Base-by-base conservation (phyloP, 2,329 filamentous ascomycete genomes). In the Exophiala aquamarina region DNA sequence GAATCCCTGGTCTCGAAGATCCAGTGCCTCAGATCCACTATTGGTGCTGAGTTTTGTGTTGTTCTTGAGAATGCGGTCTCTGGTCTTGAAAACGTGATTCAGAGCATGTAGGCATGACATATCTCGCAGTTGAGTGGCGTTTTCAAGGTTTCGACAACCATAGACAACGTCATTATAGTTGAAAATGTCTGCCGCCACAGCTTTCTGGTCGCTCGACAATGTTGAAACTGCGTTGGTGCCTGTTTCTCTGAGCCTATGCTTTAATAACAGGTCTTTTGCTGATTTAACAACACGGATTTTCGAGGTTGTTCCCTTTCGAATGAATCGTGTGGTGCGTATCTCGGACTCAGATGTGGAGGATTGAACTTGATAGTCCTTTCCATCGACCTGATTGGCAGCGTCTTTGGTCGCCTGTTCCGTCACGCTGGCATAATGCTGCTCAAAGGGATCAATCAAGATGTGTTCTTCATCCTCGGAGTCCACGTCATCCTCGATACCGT, bases 21-120 rank as follows among this genome's bases (percentile, higher is more conserved):
- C 89, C 5, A 47, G 43, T 3, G 87, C 70, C 29, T 87, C 84
- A 13, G 78, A 76, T 8, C 79, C 77, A 3, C 81, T 76, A 44
- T 86, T 81, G 58, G 83, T 84, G 8, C 85, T 75, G 9, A 95
- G 70, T 55, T 84, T 88, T 44, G 87, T 81, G 62, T 91, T 97
- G 70, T 97, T 94, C 68, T 95, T 97, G 51, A 97, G 80, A 0
- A 97, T 87, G 21, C 84, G 82, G 62, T 97, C 92, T 56, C 93
- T 83, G 2, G 92, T 96, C 66, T 95, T 96, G 68, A 95, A 84
- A 32, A 97, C 76, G 63, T 97, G 93, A 65, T 97, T 97, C 10
- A 97, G 73, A 2, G 86, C 84, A 67, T 98, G 93, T 1, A 96
- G 74, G 58, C 87, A 89, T 13, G 83, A 76, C 41, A 95, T 71